A percentile compares a stretch with the other conserved stretches of the same genome.
Conservation (phyloP, 2,329 filamentous ascomycete genomes). For the Stagonosporopsis cucurbitacearum region DNA sequence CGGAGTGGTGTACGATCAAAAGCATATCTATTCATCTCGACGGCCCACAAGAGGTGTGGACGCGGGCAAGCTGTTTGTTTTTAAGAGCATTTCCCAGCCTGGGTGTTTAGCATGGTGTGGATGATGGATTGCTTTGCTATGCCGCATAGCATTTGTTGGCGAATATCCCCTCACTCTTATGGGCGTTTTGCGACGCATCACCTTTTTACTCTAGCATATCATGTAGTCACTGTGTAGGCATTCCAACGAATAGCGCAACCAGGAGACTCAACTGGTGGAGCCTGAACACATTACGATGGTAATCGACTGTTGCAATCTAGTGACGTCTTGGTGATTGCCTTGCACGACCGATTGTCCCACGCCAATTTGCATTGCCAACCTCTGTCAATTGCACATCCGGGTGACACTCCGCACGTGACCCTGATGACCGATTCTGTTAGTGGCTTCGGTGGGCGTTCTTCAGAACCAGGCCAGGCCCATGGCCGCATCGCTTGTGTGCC, state of each 20-base stretch:
- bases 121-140: conserved; percentile 18
- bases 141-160: conserved; percentile 21
- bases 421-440: background rate
- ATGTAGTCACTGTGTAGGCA: conserved; percentile 28
- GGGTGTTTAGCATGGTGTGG: conserved; percentile 25
- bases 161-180: conserved; percentile 33
- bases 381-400: conserved; percentile 1
- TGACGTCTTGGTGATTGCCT: conserved; percentile 23
- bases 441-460: background rate
- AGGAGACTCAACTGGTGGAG: conserved; percentile 28
- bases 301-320: background rate
- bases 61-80: conserved; percentile 15
- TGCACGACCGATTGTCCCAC: conserved; percentile 20
- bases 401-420: conserved; percentile 11
- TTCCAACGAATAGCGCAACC: conserved; percentile 30
- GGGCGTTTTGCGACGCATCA: conserved; percentile 24
- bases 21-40: conserved; percentile 35
- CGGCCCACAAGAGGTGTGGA: conserved; percentile 5
- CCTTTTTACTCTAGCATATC: conserved; percentile 26
- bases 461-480: conserved; percentile 12
- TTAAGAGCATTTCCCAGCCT: conserved; percentile 31
- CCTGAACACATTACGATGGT: conserved; percentile 14
- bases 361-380: background rate
- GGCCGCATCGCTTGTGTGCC: conserved; percentile 3
- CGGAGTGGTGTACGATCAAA: conserved; percentile 41